Evolutionary conservation across 257 asterid genomes (phyloP).

Genomic region (Euphrasia confusa): DNA sequence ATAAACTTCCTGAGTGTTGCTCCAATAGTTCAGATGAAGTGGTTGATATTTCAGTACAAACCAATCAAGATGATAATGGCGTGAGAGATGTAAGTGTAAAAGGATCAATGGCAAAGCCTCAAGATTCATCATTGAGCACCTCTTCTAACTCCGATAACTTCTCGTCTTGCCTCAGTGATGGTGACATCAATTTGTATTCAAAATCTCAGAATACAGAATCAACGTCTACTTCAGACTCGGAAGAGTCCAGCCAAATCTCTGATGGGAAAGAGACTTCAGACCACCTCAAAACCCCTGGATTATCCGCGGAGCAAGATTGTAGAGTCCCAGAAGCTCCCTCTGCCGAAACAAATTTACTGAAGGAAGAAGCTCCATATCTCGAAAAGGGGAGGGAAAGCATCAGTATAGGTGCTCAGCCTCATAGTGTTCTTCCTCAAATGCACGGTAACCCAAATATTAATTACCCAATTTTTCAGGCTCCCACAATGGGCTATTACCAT

Average conservation of each 20-base stretch:
- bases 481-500: conserved; percentile 66
- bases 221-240: conserved; percentile 73
- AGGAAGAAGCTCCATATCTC: conserved; percentile 32
- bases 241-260: conserved; percentile 63
- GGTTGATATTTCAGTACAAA: conserved; percentile 34
- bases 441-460: conserved; percentile 47
- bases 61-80: conserved; percentile 35
- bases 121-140: conserved; percentile 42
- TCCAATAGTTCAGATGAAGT: conserved; percentile 47
- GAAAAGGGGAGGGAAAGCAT: conserved; percentile 41
- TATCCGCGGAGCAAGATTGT: conserved; percentile 26
- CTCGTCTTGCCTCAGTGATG: conserved; percentile 83
- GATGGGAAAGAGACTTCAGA: conserved; percentile 55
- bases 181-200: conserved; percentile 68
- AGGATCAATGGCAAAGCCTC: conserved; percentile 29
- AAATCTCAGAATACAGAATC: conserved; percentile 66
- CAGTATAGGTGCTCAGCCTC: conserved; percentile 46
- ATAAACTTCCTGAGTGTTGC: conserved; percentile 45
- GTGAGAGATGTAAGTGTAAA: conserved; percentile 23
- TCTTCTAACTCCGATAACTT: conserved; percentile 72
- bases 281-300: conserved; percentile 28
- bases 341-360: conserved; percentile 29
- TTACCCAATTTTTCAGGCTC: conserved; percentile 64
- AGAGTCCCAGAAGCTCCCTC: conserved; percentile 29
- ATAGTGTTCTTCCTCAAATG: conserved; percentile 48